phyloP scores from a whole-genome alignment of 768 basidiomycete genomes.

The Amyloporia xantha region DNA sequence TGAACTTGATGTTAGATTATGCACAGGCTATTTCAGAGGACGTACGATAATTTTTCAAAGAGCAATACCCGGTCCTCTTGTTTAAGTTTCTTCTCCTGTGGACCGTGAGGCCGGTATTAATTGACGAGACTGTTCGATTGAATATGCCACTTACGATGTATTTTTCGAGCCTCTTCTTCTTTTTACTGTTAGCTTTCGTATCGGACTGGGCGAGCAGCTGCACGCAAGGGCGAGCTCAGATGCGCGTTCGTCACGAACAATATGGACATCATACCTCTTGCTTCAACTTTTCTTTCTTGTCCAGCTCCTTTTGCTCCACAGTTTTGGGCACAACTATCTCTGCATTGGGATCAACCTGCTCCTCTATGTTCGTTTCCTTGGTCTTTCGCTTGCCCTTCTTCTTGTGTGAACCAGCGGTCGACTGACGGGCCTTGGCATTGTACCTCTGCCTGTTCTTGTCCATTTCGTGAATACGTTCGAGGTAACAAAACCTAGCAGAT shows the following conservation, averaged over 20 bases:
- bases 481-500: no score
- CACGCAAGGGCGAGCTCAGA: neutral
- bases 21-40: slow-evolving; percentile 11
- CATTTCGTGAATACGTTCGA: no score
- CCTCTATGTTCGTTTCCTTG: neutral
- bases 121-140: neutral
- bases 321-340: slow-evolving; percentile 52
- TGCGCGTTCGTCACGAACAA: neutral
- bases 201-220: slow-evolving; percentile 42
- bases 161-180: slow-evolving; percentile 83
- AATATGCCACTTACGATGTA: slow-evolving; percentile 62
- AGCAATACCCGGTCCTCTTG: slow-evolving; percentile 77
- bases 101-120: slow-evolving; percentile 1
- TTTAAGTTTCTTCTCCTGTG: slow-evolving; percentile 84
- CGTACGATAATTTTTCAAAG: slow-evolving; percentile 78
- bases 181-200: slow-evolving; percentile 75
- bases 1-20: slow-evolving; percentile 22
- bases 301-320: slow-evolving; percentile 51
- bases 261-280: slow-evolving; percentile 44
- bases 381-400: slow-evolving; percentile 20
- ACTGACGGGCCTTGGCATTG: slow-evolving; percentile 23
- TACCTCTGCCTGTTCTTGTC: slow-evolving; percentile 11
- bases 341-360: slow-evolving; percentile 41
- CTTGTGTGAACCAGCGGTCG: slow-evolving; percentile 19
- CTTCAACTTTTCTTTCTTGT: slow-evolving; percentile 51